phyloP scores from a whole-genome alignment of 306 rosid species.

The Macrotyloma uniflorum region DNA sequence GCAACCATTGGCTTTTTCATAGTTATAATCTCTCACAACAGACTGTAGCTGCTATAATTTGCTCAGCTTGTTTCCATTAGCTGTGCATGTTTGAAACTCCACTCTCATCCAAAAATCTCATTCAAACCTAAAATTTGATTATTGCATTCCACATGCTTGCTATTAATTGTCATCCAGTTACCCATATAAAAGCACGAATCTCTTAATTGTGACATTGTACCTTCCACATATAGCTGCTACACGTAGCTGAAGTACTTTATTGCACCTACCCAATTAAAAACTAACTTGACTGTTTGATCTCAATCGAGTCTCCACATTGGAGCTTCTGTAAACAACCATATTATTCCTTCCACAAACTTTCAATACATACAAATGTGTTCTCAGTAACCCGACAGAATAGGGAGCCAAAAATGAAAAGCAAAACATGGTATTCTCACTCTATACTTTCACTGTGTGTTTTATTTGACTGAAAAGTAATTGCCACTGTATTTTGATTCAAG shows the following conservation, averaged over 20 bases:
- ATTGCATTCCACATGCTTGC: not conserved
- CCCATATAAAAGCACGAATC: not conserved
- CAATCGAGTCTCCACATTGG: not conserved
- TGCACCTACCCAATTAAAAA: not conserved
- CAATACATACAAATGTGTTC: slow-evolving; percentile 20
- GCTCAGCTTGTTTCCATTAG: too few species aligned
- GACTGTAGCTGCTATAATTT: too few species aligned
- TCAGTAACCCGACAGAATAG: not conserved
- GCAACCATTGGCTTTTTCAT: too few species aligned
- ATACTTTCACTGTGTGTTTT: not conserved
- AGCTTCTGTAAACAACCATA: not conserved
- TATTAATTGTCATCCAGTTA: not conserved
- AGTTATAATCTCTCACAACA: too few species aligned
- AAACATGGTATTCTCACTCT: not conserved
- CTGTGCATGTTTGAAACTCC: too few species aligned
- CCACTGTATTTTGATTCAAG: not conserved
- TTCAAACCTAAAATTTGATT: too few species aligned
- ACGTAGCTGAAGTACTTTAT: not conserved
- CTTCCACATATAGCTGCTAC: not conserved
- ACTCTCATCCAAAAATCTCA: too few species aligned
- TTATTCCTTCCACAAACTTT: not conserved
- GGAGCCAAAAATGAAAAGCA: not conserved
- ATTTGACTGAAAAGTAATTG: not conserved
- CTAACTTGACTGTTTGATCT: not conserved
- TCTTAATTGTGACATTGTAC: not conserved